Percentiles rank a stretch among this genome's conserved stretches.
Conservation (phyloP, 1,284 basidiomycete species). For the Apiotrichum gracile region DNA sequence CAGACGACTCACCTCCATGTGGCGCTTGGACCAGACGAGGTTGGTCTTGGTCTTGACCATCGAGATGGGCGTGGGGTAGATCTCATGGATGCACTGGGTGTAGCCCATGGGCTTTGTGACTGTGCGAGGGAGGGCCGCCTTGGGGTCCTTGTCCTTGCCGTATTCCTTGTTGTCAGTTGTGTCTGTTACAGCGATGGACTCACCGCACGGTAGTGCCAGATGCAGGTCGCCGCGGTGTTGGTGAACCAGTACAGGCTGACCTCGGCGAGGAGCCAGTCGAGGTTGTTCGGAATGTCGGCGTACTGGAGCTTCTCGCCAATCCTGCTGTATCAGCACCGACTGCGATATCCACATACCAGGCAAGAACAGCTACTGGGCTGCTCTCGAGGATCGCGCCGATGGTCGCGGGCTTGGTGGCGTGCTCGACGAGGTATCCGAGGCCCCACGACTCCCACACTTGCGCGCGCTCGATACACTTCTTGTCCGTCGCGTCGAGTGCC, state of each 20-base stretch:
- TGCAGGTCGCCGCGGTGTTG: slow-evolving; percentile 44
- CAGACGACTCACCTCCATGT: slow-evolving; percentile 33
- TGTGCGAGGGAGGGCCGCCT: slow-evolving; percentile 18
- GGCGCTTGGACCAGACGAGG: slow-evolving; percentile 38
- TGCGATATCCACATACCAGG: slow-evolving; percentile 32
- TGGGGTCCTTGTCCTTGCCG: slow-evolving; percentile 15
- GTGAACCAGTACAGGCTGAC: slow-evolving; percentile 48
- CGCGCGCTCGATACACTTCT: slow-evolving; percentile 7
- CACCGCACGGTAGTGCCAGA: slow-evolving; percentile 49
- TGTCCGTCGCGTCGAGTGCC: slow-evolving; percentile 12
- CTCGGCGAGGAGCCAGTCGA: slow-evolving; percentile 37
- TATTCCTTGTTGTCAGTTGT: slow-evolving; percentile 18
- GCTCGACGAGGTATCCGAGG: slow-evolving; percentile 18
- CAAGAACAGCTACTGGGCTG: slow-evolving; percentile 44
- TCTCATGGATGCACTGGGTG: slow-evolving; percentile 44
- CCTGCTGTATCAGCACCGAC: slow-evolving; percentile 16
- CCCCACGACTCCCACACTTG: slow-evolving; percentile 11
- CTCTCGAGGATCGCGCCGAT: slow-evolving; percentile 43
- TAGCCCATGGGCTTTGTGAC: slow-evolving; percentile 46
- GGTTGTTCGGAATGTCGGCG: slow-evolving; percentile 6
- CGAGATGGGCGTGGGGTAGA: slow-evolving; percentile 39
- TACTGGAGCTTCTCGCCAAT: slow-evolving; percentile 47
- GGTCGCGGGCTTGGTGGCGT: slow-evolving; percentile 45
- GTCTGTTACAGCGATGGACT: slow-evolving; percentile 11
- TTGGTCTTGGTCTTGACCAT: slow-evolving; percentile 43